phyloP scores from a whole-genome alignment of 345 rosid genomes.

The Excoecaria agallocha region DNA sequence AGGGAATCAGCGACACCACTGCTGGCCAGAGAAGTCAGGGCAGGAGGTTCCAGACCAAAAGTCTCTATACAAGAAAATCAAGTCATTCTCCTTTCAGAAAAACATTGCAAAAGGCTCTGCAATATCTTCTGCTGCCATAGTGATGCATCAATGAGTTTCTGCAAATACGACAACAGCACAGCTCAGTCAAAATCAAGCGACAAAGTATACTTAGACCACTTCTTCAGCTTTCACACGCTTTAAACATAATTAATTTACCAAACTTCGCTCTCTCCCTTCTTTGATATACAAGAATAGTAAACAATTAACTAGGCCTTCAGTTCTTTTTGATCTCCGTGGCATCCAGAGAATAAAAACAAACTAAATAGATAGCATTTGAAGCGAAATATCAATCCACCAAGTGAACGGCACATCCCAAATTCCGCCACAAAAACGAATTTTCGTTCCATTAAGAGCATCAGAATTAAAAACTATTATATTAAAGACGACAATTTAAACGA shows the following conservation, averaged over 20 bases:
- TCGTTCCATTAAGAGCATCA: not conserved
- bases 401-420: not conserved
- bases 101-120: too few species aligned
- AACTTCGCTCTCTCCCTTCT: not conserved
- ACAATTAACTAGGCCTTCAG: too few species aligned
- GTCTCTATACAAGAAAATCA: too few species aligned
- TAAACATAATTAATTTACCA: not conserved
- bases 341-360: too few species aligned
- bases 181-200: not conserved
- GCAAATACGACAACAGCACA: slow-evolving; percentile 22
- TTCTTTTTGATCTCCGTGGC: too few species aligned
- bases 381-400: too few species aligned
- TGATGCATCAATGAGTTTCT: slow-evolving; percentile 75
- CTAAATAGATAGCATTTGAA: too few species aligned
- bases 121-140: slow-evolving; percentile 66
- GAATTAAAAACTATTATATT: too few species aligned
- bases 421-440: not conserved
- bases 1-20: slow-evolving; percentile 9
- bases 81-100: too few species aligned
- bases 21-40: slow-evolving; percentile 3
- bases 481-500: too few species aligned
- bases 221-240: not conserved
- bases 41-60: slow-evolving; percentile 19
- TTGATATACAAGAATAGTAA: not conserved
- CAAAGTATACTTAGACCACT: not conserved